These are phyloP conservation scores for Nothopassalora personata DNA, from an alignment of 2,329 filamentous ascomycete species.

Conservation along the genomic window DNA sequence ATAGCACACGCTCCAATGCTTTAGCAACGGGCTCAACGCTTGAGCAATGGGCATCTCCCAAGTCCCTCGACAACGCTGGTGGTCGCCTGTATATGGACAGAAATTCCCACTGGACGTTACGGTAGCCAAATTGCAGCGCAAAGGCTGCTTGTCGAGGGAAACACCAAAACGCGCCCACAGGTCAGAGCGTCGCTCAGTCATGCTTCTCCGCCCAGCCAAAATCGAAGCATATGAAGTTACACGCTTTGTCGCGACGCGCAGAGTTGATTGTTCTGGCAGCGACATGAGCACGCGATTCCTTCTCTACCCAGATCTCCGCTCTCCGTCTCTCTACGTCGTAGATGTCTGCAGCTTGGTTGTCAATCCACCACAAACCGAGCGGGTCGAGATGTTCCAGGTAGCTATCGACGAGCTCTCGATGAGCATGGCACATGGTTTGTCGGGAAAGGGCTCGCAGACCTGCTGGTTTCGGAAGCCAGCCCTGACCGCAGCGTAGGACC, in stretches of 20 bases:
- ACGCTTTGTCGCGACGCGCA: slow-evolving; percentile 16
- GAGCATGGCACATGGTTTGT: slow-evolving; percentile 13
- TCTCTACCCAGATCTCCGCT: slow-evolving; percentile 23
- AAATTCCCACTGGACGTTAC: too few relatives aligned
- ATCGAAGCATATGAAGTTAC: slow-evolving; percentile 8
- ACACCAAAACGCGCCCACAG: too few relatives aligned
- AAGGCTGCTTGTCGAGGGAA: too few relatives aligned
- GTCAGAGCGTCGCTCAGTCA: not conserved
- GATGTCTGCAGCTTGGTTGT: slow-evolving; percentile 5
- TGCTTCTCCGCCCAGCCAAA: slow-evolving; percentile 7
- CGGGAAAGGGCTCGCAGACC: slow-evolving; percentile 29
- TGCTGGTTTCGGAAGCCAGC: slow-evolving; percentile 36
- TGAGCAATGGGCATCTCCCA: too few relatives aligned
- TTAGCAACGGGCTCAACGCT: too few relatives aligned
- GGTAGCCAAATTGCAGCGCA: too few relatives aligned
- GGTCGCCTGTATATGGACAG: too few relatives aligned
- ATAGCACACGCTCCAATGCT: too few relatives aligned
- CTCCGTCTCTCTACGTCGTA: slow-evolving; percentile 25
- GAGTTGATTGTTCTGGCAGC: slow-evolving; percentile 24
- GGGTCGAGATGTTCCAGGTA: slow-evolving; percentile 5
- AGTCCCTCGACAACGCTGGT: too few relatives aligned
- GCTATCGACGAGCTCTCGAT: slow-evolving; percentile 6
- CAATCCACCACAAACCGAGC: not conserved
- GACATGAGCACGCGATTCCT: not conserved
- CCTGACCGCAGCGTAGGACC: slow-evolving; percentile 40